These are phyloP conservation scores for Fusarium siculi DNA, from an alignment of 2,329 filamentous ascomycete species.

Conservation along the genomic window DNA sequence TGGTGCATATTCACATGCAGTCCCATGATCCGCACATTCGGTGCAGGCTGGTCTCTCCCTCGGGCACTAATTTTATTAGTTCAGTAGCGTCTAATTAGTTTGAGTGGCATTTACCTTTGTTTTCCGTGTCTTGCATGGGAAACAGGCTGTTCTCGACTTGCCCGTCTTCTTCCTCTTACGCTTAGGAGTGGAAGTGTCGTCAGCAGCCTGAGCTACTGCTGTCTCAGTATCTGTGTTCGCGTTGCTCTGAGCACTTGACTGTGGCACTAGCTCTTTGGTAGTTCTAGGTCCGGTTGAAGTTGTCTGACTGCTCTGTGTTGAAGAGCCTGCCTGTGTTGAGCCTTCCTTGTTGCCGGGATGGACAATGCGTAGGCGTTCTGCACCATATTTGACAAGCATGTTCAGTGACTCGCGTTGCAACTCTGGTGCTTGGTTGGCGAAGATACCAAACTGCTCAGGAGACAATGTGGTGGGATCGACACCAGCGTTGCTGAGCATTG, in stretches of 20 bases:
- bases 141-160: slow-evolving; percentile 51
- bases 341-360: slow-evolving; percentile 58
- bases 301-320: slow-evolving; percentile 38
- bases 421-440: slow-evolving; percentile 67
- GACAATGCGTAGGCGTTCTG: slow-evolving; percentile 66
- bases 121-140: slow-evolving; percentile 50
- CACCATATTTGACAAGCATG: slow-evolving; percentile 68
- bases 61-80: slow-evolving; percentile 50
- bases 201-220: not conserved
- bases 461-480: slow-evolving; percentile 65
- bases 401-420: slow-evolving; percentile 65
- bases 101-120: slow-evolving; percentile 49
- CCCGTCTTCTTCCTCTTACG: slow-evolving; percentile 35
- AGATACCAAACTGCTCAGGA: slow-evolving; percentile 67
- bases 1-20: slow-evolving; percentile 54
- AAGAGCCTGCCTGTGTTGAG: slow-evolving; percentile 42
- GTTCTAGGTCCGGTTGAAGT: slow-evolving; percentile 44
- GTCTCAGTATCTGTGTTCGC: slow-evolving; percentile 18
- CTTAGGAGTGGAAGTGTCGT: slow-evolving; percentile 5
- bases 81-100: not conserved
- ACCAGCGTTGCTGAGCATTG: slow-evolving; percentile 57
- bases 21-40: slow-evolving; percentile 48
- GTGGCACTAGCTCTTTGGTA: slow-evolving; percentile 47
- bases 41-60: slow-evolving; percentile 54
- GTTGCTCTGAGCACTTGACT: slow-evolving; percentile 30